Base-by-base conservation (phyloP, 2,329 filamentous ascomycete species). In the Venturia effusa region DNA sequence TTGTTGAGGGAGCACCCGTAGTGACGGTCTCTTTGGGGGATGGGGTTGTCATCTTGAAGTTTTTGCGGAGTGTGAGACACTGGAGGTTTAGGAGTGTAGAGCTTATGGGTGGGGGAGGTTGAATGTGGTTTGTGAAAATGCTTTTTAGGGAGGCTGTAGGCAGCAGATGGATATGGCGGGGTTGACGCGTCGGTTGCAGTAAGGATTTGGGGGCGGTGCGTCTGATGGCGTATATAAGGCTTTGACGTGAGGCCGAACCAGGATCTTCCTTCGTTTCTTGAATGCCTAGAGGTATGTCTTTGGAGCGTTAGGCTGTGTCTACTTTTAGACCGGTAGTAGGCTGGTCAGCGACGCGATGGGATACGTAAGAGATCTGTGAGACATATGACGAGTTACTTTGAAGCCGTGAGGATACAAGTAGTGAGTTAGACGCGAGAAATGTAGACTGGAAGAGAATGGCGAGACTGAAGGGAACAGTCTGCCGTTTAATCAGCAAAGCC, bases 1-100 rank as follows among this genome's bases (percentile, higher is more conserved):
- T 69, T 7, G 69, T 24, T 11, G 60, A 2, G 15, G 59, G 5
- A 8, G 41, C 30, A n/a, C 22, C 22, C 8, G 24, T 51, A 15
- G 27, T 13, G 27, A 8, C 27, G 24, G 51, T 34, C 34, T 34
- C 34, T 17, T 8, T 24, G 51, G 48, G 30, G 17, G 10, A 19
- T 19, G 51, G 51, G 19, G 30, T 19, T 34, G 51, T 34, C 51
- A 57, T 57, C 34, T 57, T 57, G 19, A 3, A 11, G 3, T 11
- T 27, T 19, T 2, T 24, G 4, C 5, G 43, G 4, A 4, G 5
- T 51, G 45, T n/a, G n/a, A 27, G 43, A 27, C 1, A 24, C 6
- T 27, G 13, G 10, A 22, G 2, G 45, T 27, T 24, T 30, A 1
- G 45, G 22, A 13, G 10, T 1, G 22, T 30, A 24, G 48, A 51